Percentiles rank a stretch among this genome's conserved stretches.
Evolutionary conservation across 495 filamentous ascomycete genomes (phyloP).

Genomic region (Neurospora sp.): DNA sequence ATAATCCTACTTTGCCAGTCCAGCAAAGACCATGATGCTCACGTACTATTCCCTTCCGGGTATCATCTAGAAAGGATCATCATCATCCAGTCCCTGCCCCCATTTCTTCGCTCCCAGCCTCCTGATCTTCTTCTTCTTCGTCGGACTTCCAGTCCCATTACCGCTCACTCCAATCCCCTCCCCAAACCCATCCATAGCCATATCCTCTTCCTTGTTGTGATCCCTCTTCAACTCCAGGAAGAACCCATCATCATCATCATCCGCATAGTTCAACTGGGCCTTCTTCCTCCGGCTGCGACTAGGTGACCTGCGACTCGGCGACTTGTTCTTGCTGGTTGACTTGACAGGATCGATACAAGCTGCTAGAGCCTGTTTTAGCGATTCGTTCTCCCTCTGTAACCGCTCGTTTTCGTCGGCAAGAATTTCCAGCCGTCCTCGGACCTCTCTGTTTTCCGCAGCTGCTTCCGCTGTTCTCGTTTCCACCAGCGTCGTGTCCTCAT

Average conservation of each 20-base stretch:
- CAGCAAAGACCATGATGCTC: background rate
- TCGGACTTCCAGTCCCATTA: background rate
- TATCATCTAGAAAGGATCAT: background rate
- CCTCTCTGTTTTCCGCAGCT: background rate
- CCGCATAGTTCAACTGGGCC: background rate
- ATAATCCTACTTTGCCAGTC: background rate
- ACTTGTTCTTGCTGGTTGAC: background rate
- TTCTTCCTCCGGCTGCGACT: background rate
- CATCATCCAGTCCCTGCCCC: background rate
- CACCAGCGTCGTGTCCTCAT: background rate
- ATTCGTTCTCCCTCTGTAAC: constrained; percentile 41
- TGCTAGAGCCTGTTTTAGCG: constrained; percentile 38
- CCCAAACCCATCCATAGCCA: background rate
- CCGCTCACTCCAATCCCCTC: background rate
- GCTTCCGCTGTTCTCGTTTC: background rate
- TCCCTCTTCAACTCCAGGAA: background rate
- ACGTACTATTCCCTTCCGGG: background rate
- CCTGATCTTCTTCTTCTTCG: background rate
- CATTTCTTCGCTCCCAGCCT: background rate
- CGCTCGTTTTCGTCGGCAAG: constrained; percentile 50
- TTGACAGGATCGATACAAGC: background rate
- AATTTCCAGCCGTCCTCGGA: background rate
- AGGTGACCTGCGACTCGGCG: background rate
- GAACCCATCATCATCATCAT: background rate
- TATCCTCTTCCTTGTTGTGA: background rate